These are phyloP conservation scores for Phylloboletellus chloephorus DNA, from an alignment of 1,284 basidiomycete genomes.

Conservation along the genomic window DNA sequence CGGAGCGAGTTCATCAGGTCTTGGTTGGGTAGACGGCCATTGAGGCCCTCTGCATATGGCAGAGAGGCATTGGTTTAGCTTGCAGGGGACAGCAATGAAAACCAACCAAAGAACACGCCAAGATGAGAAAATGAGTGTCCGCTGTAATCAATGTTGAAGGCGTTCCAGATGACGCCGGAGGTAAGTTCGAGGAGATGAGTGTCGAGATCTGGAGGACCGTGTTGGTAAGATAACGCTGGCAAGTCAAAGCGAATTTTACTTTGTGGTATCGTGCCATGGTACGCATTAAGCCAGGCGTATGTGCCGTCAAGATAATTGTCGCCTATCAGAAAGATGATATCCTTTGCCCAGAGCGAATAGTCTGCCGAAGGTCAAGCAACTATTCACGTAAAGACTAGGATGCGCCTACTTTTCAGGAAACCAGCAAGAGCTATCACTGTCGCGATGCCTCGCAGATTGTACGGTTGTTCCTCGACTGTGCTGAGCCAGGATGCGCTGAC, in stretches of 20 bases:
- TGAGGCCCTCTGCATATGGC: conserved; percentile 75
- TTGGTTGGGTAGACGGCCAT: conserved; percentile 94
- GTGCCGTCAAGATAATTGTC: conserved; percentile 89
- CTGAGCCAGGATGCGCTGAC: conserved; percentile 88
- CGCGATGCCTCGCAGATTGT: conserved; percentile 86
- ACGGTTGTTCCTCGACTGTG: conserved; percentile 49
- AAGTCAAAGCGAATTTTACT: conserved; percentile 46
- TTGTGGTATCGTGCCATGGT: conserved; percentile 65
- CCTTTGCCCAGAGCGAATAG: conserved; percentile 91
- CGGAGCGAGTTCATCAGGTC: conserved; percentile 86
- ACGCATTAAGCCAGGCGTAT: conserved; percentile 85
- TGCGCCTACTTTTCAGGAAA: conserved; percentile 70
- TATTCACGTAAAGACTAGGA: neutral
- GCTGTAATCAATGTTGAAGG: conserved; percentile 91
- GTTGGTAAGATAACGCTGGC: conserved; percentile 1
- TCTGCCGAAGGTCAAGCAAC: conserved; percentile 39
- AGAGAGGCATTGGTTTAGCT: neutral
- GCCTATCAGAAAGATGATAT: conserved; percentile 85
- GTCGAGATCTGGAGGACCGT: conserved; percentile 48
- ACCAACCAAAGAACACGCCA: conserved; percentile 82
- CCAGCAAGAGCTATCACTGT: conserved; percentile 77
- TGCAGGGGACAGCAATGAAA: neutral
- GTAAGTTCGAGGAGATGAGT: conserved; percentile 56
- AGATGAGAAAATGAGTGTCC: conserved; percentile 94
- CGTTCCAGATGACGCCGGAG: conserved; percentile 91